Evolutionary conservation across 495 filamentous ascomycete genomes (phyloP), one percentile per base, ranked within the genome.

Genomic region (Talaromyces liani): DNA sequence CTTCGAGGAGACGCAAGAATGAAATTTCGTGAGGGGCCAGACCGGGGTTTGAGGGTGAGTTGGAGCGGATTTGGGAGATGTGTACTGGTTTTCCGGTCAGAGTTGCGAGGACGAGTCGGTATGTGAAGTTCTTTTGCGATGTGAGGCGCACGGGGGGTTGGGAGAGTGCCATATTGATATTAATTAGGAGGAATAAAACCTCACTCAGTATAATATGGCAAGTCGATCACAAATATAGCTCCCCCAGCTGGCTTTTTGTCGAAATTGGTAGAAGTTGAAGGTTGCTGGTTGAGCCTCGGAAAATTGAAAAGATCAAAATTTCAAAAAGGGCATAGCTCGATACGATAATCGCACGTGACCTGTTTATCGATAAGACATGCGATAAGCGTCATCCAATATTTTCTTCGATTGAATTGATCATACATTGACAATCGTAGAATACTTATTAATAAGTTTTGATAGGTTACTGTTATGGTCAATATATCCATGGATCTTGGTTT

Each of bases 11-110:
- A 58, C 95, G 94, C 18, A 99, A 83, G 77, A 99, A 91, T 36
- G 93, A 96, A 70, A 97, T 86, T 78, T 99, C 95, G 79, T 95
- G 89, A 56, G 91, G 86, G 59, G 90, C 85, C 54, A 99, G 89
- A 67, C 95, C 95, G 6, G 94, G 91, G 66, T 88, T 84, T 16
- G 89, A 91, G 56, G 88, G 84, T 29, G 91, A 96, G 41, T 87
- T 87, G 33, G 91, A 81, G 63, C 95, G 91, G 77, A 99, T 98
- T 73, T 93, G 87, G 36, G 93, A 93, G 71, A 99, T 90, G 73
- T 92, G 91, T 39, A 99, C 76, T 6, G 93, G 86, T 25, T 87
- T 85, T 64, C 95, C 95, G 31, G 91, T 97, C 53, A 99, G 85
- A 3, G 94, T 97, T 25, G 93, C 82, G 60, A 99, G 89, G 20